Evolutionary conservation across 257 asterid species (phyloP), one percentile per base, ranked within the genome.

Genomic region (Cordia subcordata): DNA sequence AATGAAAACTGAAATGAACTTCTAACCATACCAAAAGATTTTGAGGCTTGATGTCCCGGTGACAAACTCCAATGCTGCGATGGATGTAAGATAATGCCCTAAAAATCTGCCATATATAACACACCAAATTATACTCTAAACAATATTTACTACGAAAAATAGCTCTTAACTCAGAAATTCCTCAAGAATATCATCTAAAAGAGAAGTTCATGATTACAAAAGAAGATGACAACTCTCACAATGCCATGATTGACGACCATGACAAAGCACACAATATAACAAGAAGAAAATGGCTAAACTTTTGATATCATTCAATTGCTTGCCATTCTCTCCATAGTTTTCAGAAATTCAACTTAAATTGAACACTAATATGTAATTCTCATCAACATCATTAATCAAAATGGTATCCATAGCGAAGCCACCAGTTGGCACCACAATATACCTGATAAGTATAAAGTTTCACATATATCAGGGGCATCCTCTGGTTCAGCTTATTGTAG

Each of bases 11-110:
- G 40, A 49, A 58, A 58, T 23, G 21, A 63, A 61, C 50, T 57
- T 38, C 55, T 33, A 13, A 70, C 19, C 76, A 16, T 82, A 91
- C 98, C 96, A 91, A 74, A 67, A 91, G 79, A 69, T 91, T 91
- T 69, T 91, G 96, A 79, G 98, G 96, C 76, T 91, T 91, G 79
- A 91, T 87, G 80, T 91, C 98, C 75, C 98, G 82, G 73, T 91
- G 98, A 66, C 96, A 91, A 66, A 91, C 95, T 75, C 95, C 92
- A 68, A 91, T 72, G 57, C 84, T 70, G 39, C 87, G 84, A 77
- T 91, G 96, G 68, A 91, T 85, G 73, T 87, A 91, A 64, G 95
- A 82, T 74, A 91, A 76, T 13, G 98, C 98, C 85, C 98, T 81
- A 79, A 87, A 87, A 50, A 91, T 91, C 98, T 91, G 92, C 71